Evolutionary conservation across 106 monocot genomes (phyloP).

Genomic region (Amphibolis antarctica): DNA sequence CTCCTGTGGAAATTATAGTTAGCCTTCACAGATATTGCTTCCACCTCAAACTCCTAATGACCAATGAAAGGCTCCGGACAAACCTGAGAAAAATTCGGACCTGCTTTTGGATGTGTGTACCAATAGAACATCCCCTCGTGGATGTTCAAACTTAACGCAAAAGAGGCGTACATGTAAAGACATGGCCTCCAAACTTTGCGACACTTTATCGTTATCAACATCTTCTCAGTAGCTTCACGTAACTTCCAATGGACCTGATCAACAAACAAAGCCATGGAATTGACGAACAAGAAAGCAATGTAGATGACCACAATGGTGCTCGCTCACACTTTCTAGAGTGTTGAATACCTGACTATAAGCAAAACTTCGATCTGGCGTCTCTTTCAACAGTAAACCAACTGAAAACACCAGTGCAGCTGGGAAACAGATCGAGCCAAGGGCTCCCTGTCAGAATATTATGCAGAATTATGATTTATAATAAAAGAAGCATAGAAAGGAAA

Average conservation of each 20-base stretch:
- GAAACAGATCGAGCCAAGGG: constrained; percentile 6
- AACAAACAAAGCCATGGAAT: too few species aligned
- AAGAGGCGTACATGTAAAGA: constrained; percentile 56
- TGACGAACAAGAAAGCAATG: too few species aligned
- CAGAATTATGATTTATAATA: background rate
- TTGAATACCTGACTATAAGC: background rate
- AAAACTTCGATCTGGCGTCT: background rate
- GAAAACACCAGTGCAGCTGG: constrained; percentile 7
- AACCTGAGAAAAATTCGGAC: constrained; percentile 80
- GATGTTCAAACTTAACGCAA: constrained; percentile 31
- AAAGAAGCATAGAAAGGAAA: too few species aligned
- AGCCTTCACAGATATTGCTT: background rate
- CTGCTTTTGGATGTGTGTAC: constrained; percentile 57
- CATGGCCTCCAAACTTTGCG: constrained; percentile 54
- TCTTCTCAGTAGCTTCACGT: constrained; percentile 24
- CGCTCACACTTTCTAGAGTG: too few species aligned
- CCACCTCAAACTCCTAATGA: background rate
- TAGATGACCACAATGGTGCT: too few species aligned
- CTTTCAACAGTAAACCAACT: constrained; percentile 7
- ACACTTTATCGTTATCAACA: constrained; percentile 46
- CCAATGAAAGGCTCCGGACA: background rate
- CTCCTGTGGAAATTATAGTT: constrained; percentile 24
- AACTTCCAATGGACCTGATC: constrained; percentile 3
- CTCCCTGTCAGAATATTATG: background rate
- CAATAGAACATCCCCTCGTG: constrained; percentile 72